Percentiles rank a stretch among this genome's conserved stretches.
These are phyloP conservation scores for Moesziomyces globuligerus DNA, from an alignment of 1,284 basidiomycete genomes.

Conservation along the genomic window DNA sequence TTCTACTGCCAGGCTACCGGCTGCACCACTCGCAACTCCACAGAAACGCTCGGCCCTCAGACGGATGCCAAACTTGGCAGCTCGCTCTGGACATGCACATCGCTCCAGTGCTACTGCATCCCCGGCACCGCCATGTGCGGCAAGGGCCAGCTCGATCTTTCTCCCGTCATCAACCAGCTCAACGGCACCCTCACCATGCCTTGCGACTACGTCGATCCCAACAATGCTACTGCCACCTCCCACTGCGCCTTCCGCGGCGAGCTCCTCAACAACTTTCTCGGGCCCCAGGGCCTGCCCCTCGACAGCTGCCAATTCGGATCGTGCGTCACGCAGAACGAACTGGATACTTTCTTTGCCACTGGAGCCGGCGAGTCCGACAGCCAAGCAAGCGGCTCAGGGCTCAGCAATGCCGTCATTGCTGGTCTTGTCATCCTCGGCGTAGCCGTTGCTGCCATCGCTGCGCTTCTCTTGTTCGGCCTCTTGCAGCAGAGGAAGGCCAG, in stretches of 20 bases:
- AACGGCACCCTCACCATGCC: conserved; percentile 53
- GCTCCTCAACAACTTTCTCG: conserved; percentile 49
- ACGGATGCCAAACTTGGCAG: conserved; percentile 27
- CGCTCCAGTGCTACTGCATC: conserved; percentile 56
- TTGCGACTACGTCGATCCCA: conserved; percentile 56
- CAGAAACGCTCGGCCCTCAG: conserved; percentile 19
- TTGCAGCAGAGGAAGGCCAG: conserved; percentile 37
- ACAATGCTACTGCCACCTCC: conserved; percentile 24
- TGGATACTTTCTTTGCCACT: conserved; percentile 37
- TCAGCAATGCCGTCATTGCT: conserved; percentile 51
- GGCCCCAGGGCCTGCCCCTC: conserved; percentile 46
- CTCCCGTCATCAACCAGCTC: conserved; percentile 49
- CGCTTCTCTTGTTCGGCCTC: conserved; percentile 31
- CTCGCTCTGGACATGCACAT: conserved; percentile 45
- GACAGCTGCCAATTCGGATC: conserved; percentile 44
- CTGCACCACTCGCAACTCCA: conserved; percentile 46
- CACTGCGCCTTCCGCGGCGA: conserved; percentile 46
- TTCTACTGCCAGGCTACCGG: conserved; percentile 59
- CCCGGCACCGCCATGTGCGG: conserved; percentile 52
- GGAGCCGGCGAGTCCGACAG: conserved; percentile 16
- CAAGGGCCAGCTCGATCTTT: conserved; percentile 36
- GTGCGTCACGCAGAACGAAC: conserved; percentile 48
- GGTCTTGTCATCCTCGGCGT: conserved; percentile 52
- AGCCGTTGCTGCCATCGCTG: conserved; percentile 28
- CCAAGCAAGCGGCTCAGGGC: conserved; percentile 7